A percentile compares a stretch with the other conserved stretches of the same genome.
phyloP scores from a whole-genome alignment of 805 yeast species.

The Candida patagonica region DNA sequence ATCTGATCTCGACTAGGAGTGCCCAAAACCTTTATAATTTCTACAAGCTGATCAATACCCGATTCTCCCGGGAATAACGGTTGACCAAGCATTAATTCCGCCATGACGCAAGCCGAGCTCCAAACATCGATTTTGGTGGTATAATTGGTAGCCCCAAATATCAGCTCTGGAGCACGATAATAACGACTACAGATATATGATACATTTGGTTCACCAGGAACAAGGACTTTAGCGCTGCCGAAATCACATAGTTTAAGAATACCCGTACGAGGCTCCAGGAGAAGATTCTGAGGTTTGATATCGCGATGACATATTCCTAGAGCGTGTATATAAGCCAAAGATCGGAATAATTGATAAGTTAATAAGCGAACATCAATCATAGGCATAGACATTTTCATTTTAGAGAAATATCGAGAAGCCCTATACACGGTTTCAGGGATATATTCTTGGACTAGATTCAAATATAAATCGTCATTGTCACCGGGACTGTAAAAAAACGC shows the following conservation, averaged over 20 bases:
- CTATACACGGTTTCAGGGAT: slow-evolving; percentile 95
- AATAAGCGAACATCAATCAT: slow-evolving; percentile 78
- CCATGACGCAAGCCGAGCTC: slow-evolving; percentile 95
- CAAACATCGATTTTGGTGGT: slow-evolving; percentile 95
- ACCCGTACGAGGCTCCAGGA: slow-evolving; percentile 79
- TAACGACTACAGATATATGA: slow-evolving; percentile 94
- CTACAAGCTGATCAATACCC: slow-evolving; percentile 95
- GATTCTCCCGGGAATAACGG: slow-evolving; percentile 97
- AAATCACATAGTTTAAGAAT: slow-evolving; percentile 90
- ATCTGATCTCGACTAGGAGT: slow-evolving; percentile 92
- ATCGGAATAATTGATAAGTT: slow-evolving; percentile 72
- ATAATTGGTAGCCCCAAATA: slow-evolving; percentile 93
- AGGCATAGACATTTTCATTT: slow-evolving; percentile 67
- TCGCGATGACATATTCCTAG: slow-evolving; percentile 78
- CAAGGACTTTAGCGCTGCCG: slow-evolving; percentile 87
- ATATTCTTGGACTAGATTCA: slow-evolving; percentile 82
- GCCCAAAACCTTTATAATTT: slow-evolving; percentile 89
- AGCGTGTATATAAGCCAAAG: slow-evolving; percentile 68
- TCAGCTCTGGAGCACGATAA: slow-evolving; percentile 95
- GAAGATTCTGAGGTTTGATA: slow-evolving; percentile 81
- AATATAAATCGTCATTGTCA: slow-evolving; percentile 74
- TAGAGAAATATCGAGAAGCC: slow-evolving; percentile 65
- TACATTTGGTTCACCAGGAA: slow-evolving; percentile 88
- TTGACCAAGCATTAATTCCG: slow-evolving; percentile 89
- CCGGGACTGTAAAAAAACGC: slow-evolving; percentile 74